These are phyloP conservation scores for Trifolium repens DNA, from an alignment of 306 rosid species.

Conservation along the genomic window DNA sequence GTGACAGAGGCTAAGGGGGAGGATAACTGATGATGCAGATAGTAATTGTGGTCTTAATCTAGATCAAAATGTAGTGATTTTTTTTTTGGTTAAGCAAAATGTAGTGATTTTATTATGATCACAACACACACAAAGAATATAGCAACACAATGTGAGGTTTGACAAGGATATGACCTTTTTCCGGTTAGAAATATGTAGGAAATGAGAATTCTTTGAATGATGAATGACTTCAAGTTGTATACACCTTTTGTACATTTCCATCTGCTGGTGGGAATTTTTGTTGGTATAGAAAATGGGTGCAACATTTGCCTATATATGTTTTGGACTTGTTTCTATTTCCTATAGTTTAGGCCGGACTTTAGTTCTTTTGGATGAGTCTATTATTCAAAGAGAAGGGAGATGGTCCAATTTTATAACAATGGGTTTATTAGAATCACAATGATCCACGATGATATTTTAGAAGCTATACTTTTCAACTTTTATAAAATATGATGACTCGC, in stretches of 20 bases:
- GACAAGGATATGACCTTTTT: background rate
- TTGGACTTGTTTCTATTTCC: constrained; percentile 16
- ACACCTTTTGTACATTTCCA: background rate
- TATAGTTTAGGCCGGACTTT: background rate
- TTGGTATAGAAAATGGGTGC: constrained; percentile 31
- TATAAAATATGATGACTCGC: no score
- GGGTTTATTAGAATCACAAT: no score
- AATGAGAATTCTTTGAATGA: constrained; percentile 36
- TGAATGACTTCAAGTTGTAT: constrained; percentile 32
- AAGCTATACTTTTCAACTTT: no score
- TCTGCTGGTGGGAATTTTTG: constrained; percentile 21
- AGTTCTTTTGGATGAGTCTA: background rate
- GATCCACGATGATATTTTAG: no score
- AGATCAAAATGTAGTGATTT: constrained; percentile 27
- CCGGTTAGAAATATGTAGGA: constrained; percentile 32
- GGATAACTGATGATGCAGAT: constrained; percentile 37
- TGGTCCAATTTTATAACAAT: no score
- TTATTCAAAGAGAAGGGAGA: no score
- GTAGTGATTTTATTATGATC: constrained; percentile 30
- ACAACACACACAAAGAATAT: constrained; percentile 28
- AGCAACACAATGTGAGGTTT: background rate
- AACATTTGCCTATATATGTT: constrained; percentile 5
- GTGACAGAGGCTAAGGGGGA: constrained; percentile 47
- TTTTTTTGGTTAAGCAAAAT: background rate
- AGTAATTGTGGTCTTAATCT: constrained; percentile 36